Evolutionary conservation across 1,284 basidiomycete species (phyloP).

Genomic region (Ceratobasidium sp.): DNA sequence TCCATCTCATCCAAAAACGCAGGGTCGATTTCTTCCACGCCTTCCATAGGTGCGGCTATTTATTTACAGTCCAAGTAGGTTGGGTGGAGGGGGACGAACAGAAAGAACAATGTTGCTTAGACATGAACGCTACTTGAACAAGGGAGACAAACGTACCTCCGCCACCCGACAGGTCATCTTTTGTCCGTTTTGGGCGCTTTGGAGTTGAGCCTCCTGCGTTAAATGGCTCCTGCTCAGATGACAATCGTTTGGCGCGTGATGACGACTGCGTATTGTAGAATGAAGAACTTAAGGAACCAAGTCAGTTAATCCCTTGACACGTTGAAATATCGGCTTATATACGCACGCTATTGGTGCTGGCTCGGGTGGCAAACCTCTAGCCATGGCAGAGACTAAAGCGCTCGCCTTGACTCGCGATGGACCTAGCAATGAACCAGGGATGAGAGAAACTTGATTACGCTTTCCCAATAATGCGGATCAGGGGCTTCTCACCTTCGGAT

Average conservation of each 20-base stretch:
- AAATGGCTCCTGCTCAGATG: slow-evolving; percentile 4
- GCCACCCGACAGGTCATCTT: not conserved
- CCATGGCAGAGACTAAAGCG: not conserved
- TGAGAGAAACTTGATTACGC: not conserved
- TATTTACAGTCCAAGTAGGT: too few relatives aligned
- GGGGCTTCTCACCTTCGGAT: slow-evolving; percentile 10
- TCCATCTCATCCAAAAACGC: not conserved
- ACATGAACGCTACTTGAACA: not conserved
- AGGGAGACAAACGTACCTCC: slow-evolving; percentile 3
- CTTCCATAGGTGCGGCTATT: not conserved
- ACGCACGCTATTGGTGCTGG: not conserved
- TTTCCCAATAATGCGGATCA: not conserved
- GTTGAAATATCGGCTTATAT: not conserved
- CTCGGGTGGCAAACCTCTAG: not conserved
- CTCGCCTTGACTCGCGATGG: slow-evolving; percentile 15
- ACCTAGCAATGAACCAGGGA: not conserved
- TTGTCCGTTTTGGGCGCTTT: slow-evolving; percentile 5
- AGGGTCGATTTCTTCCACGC: not conserved
- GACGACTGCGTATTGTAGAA: not conserved
- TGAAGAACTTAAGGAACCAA: not conserved
- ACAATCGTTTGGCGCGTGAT: slow-evolving; percentile 4
- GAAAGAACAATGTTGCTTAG: not conserved
- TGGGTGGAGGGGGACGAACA: not conserved
- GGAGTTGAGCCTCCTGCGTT: not conserved
- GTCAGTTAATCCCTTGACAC: not conserved